Base-by-base conservation (phyloP, 345 rosid species). In the Citrus sinensis region DNA sequence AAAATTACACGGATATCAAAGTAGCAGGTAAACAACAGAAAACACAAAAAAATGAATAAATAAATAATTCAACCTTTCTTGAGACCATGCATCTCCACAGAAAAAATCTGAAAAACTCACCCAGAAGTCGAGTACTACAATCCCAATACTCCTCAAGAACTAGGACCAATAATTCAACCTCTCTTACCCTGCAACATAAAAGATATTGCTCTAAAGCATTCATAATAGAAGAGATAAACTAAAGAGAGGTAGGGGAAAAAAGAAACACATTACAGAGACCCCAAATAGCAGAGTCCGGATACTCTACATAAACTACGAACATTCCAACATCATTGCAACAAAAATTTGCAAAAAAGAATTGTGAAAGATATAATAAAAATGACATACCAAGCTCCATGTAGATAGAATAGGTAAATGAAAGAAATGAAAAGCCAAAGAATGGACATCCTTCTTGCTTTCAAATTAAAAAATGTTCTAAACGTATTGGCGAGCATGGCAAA, bases 351-450 rank as follows among this genome's bases (percentile, higher is more conserved):
- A 29, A 29, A 29, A 29, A 0, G 29, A 29, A 69, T 6, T 32
- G 6, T 6, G 2, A 56, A 6, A 78, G 5, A 27, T 27, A 56
- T 39, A 60, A 42, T 39, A 54, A 79, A 39, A 29, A 30, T 27
- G 62, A 62, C 84, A 76, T 79, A 95, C 99, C 96, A 95, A 76
- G 94, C 96, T 78, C 99, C 97, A 78, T 95, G 97, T 61, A 95
- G 91, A 85, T 90, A 95, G 5, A 69, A 61, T 58, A 95, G 86
- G 87, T 93, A 95, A 46, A 87, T 51, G 75, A 84, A 79, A 75
- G 97, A 95, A 81, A 95, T 62, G 22, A 82, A 83, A 82, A 93
- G 90, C 99, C 98, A 93, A 51, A 88, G 34, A 68, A 86, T 69
- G 0, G 94, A 85, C 98, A 93, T 93, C 76, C 98, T 94, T 74